Evolutionary conservation across 139 green algal genomes (phyloP), one percentile per base, ranked within the genome.

Genomic region (Ettlia oleoabundans): DNA sequence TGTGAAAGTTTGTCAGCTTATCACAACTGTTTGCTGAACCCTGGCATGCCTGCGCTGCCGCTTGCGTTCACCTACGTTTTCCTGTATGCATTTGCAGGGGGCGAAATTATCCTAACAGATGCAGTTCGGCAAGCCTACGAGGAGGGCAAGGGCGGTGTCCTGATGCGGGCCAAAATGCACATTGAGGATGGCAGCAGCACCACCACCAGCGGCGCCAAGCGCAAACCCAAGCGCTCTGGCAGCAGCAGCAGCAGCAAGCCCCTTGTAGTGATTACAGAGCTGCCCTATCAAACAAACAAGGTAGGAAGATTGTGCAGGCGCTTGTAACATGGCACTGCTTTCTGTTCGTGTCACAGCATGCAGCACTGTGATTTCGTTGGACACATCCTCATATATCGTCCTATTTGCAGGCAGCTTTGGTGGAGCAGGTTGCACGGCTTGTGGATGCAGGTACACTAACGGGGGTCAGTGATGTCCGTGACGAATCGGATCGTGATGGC

Each of bases 271-370:
- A 94, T 98, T 63, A 97, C 91, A 1, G 93, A 98, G 86, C 84
- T 98, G 73, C 96, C 96, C 0, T 99, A 98, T 83, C 92, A 98
- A 82, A 93, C 91, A 19, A 96, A 93, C 92, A 99, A 99, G 93
- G 92, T 94, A 70, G 15, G 63, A 2, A 9, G 63, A 33, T 65
- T 15, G 9, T 65, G 15, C 47, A 15, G 47, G 10, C 13, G 47
- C 13, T 58, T 10, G 47, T 10, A 58, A 15, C 13, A 58, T 58
- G 47, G 47, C n/a, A n/a, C n/a, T n/a, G n/a, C n/a, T n/a, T n/a
- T n/a, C n/a, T n/a, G n/a, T n/a, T n/a, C n/a, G n/a, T n/a, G n/a
- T n/a, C n/a, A n/a, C n/a, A n/a, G n/a, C n/a, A n/a, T n/a, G n/a
- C n/a, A n/a, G n/a, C n/a, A n/a, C n/a, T n/a, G n/a, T n/a, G n/a